These are phyloP conservation scores for Plantago coronopus DNA, from an alignment of 305 asterid species.

Conservation along the genomic window DNA sequence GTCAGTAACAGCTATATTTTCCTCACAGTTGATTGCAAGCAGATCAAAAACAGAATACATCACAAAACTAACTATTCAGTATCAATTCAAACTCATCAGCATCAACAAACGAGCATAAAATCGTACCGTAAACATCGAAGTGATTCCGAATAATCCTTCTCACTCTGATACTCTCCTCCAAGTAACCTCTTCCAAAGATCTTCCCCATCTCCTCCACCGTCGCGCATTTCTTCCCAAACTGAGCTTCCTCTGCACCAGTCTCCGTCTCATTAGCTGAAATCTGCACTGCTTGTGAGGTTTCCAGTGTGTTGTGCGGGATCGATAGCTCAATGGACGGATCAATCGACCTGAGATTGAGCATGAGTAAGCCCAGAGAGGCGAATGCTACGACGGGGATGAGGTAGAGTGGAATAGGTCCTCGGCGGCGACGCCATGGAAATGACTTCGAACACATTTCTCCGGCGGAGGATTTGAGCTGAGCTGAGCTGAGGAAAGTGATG, in stretches of 20 bases:
- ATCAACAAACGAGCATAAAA: not conserved
- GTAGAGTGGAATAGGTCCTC: slow-evolving; percentile 27
- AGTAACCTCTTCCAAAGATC: slow-evolving; percentile 52
- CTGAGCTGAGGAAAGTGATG: not conserved
- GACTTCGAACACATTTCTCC: slow-evolving; percentile 33
- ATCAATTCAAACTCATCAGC: not conserved
- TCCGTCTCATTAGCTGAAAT: slow-evolving; percentile 23
- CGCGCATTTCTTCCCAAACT: slow-evolving; percentile 48
- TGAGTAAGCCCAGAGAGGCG: slow-evolving; percentile 35
- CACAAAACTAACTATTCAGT: not conserved
- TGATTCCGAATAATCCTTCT: slow-evolving; percentile 57
- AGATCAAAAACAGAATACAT: not conserved
- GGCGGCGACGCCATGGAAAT: slow-evolving; percentile 37
- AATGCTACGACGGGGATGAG: slow-evolving; percentile 31
- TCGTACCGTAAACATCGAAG: slow-evolving; percentile 58
- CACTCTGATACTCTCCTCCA: slow-evolving; percentile 57
- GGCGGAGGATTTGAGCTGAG: slow-evolving; percentile 9
- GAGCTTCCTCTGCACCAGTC: slow-evolving; percentile 14
- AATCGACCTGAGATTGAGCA: slow-evolving; percentile 39
- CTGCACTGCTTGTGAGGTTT: slow-evolving; percentile 13
- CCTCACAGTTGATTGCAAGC: no score
- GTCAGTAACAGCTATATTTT: no score
- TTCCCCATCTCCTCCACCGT: slow-evolving; percentile 94
- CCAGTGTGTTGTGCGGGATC: slow-evolving; percentile 21
- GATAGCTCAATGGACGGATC: slow-evolving; percentile 36